Evolutionary conservation across 768 basidiomycete species (phyloP), one percentile per base, ranked within the genome.

Genomic region (Suillus lakei): DNA sequence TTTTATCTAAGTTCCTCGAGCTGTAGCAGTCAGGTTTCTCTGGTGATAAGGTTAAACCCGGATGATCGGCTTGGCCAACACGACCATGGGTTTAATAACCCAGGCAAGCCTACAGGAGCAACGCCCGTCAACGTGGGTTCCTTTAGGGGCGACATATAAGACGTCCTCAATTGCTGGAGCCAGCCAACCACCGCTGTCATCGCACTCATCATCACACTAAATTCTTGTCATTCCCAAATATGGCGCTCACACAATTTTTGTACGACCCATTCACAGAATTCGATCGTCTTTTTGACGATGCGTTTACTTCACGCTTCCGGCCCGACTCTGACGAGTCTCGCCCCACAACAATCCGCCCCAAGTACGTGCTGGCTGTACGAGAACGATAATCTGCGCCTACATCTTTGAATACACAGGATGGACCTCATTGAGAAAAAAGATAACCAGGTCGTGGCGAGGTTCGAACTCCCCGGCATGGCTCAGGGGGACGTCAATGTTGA

Each of bases 401-500:
- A 44, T 4, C 63, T 54, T 54, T 30, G 38, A 41, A 39, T 3
- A 46, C 38, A n/a, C 12, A 82, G 80, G 51, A 69, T 87, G 78
- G 81, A 88, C 67, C 62, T 88, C 2, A 77, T 82, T 60, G 84
- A 86, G 69, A 77, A 81, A 60, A 67, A 76, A 18, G 77, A 80
- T 1, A 81, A 82, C 66, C 64, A 68, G 23, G 80, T 86, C 32
- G 85, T 82, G 2, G 85, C 84, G 12, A 81, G 81, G 7, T 85
- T 88, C 63, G 88, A 88, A 68, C 73, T 86, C 2, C 86, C 87
- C 5, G 86, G 87, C 10, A 71, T 87, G 61, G 83, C 79, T 61
- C 83, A 84, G 61, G 81, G 84, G 50, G 77, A 81, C 59, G 78
- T 87, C 50, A 69, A 74, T 39, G 82, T 87, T 58, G 81, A 86